These are phyloP conservation scores for Macrotyloma uniflorum DNA, from an alignment of 306 rosid species.

Conservation along the genomic window DNA sequence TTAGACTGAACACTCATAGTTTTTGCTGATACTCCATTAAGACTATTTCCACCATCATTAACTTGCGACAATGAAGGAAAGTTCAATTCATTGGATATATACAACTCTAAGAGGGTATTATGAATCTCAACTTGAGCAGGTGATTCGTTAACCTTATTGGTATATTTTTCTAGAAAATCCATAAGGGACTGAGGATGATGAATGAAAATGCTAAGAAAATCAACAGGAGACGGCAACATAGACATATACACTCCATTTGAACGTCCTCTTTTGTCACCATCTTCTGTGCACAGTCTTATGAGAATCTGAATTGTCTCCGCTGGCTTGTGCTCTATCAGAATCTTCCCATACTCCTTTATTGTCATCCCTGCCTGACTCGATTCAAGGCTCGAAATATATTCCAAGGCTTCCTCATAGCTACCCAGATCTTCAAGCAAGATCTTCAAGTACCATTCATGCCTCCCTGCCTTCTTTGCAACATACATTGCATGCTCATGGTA, in stretches of 20 bases:
- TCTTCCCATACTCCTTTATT: slow-evolving; percentile 95
- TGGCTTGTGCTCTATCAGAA: slow-evolving; percentile 93
- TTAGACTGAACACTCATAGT: slow-evolving; percentile 48
- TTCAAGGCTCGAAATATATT: slow-evolving; percentile 87
- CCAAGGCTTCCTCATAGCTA: slow-evolving; percentile 92
- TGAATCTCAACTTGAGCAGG: slow-evolving; percentile 98
- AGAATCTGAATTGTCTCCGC: slow-evolving; percentile 89
- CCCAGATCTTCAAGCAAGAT: slow-evolving; percentile 99
- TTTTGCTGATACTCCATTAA: slow-evolving; percentile 45
- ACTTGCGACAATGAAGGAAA: slow-evolving; percentile 72
- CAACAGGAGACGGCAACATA: slow-evolving; percentile 98
- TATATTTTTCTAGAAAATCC: slow-evolving; percentile 92
- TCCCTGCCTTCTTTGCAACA: slow-evolving; percentile 95
- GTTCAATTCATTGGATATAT: slow-evolving; percentile 84
- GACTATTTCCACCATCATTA: slow-evolving; percentile 52
- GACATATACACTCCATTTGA: slow-evolving; percentile 61
- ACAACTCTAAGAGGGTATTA: slow-evolving; percentile 92
- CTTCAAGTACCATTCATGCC: slow-evolving; percentile 95
- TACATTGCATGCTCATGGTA: slow-evolving; percentile 99
- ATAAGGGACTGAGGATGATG: slow-evolving; percentile 90
- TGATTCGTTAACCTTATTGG: slow-evolving; percentile 84
- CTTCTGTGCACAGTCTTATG: slow-evolving; percentile 89
- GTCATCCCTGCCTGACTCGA: slow-evolving; percentile 92
- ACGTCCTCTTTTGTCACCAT: slow-evolving; percentile 59
- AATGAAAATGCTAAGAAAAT: slow-evolving; percentile 90